Conservation (phyloP, 2,329 filamentous ascomycete species). For the Diaporthe sp. region DNA sequence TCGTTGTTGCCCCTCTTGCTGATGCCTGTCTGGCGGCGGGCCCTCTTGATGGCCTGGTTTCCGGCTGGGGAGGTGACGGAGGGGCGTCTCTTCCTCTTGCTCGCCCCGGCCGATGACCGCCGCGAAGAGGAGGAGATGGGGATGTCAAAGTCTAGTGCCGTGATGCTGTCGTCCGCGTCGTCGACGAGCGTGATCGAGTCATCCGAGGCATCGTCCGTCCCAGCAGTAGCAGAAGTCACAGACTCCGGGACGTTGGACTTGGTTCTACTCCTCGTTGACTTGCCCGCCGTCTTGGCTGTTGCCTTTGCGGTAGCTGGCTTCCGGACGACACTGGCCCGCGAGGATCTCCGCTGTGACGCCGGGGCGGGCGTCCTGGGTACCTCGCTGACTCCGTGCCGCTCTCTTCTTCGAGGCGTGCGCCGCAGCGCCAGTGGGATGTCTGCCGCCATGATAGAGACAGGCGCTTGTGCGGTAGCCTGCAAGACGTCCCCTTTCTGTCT, state of each 20-base stretch:
- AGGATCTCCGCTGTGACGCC: neutral
- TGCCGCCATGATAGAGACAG: neutral
- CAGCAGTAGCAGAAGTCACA: neutral
- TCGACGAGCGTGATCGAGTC: neutral
- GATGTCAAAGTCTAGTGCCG: conserved; percentile 18
- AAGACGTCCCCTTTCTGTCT: neutral
- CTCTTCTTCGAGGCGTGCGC: conserved; percentile 28
- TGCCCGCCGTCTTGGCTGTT: neutral
- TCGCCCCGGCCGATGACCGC: neutral
- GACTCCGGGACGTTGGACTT: neutral
- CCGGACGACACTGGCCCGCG: neutral
- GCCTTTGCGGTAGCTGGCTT: neutral
- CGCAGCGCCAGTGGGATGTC: conserved; percentile 32
- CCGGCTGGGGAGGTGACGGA: neutral
- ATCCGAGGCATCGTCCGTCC: neutral
- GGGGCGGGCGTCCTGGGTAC: neutral
- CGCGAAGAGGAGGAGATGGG: neutral
- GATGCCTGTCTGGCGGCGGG: neutral
- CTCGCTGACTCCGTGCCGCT: neutral
- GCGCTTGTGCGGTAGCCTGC: neutral
- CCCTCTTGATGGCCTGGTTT: neutral
- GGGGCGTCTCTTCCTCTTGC: conserved; percentile 36
- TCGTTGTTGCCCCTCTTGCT: conserved; percentile 12
- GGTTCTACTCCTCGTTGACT: neutral
- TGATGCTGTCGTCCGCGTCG: conserved; percentile 20